phyloP scores from a whole-genome alignment of 163 green algal species.

The Scenedesmus sp. region DNA sequence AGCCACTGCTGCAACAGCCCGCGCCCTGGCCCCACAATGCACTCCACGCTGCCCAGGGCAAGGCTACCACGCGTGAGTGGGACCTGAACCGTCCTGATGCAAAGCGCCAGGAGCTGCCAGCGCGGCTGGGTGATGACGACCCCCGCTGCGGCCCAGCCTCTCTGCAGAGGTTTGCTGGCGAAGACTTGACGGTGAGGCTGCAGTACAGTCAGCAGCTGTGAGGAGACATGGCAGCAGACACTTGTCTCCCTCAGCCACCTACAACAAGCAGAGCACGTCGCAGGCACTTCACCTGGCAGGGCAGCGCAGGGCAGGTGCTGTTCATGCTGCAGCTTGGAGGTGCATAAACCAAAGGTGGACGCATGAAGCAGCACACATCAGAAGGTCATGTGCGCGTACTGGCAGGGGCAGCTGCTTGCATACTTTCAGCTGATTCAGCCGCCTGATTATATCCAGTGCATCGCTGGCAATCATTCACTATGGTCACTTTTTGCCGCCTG shows the following conservation, averaged over 20 bases:
- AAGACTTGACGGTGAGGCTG: slow-evolving; percentile 64
- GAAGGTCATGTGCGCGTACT: no score
- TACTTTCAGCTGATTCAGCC: no score
- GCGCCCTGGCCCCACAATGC: not conserved
- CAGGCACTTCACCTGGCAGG: not conserved
- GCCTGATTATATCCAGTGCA: not conserved
- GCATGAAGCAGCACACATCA: no score
- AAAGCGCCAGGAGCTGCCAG: slow-evolving; percentile 69
- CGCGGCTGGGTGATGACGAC: slow-evolving; percentile 75
- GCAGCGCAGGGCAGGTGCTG: not conserved
- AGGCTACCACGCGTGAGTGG: slow-evolving; percentile 77
- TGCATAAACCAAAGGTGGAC: no score
- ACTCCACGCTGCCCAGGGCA: slow-evolving; percentile 57
- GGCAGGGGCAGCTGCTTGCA: no score
- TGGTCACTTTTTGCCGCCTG: not conserved
- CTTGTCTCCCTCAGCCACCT: not conserved
- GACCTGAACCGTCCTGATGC: slow-evolving; percentile 83
- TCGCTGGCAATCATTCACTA: not conserved
- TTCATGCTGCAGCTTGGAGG: not conserved
- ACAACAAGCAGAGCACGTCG: not conserved
- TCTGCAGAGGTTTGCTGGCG: slow-evolving; percentile 77
- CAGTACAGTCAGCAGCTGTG: not conserved
- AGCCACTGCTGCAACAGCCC: not conserved
- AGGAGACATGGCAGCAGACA: not conserved
- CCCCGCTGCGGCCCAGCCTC: slow-evolving; percentile 69